These are phyloP conservation scores for Kluyveromyces siamensis DNA, from an alignment of 805 yeast genomes.

Conservation along the genomic window DNA sequence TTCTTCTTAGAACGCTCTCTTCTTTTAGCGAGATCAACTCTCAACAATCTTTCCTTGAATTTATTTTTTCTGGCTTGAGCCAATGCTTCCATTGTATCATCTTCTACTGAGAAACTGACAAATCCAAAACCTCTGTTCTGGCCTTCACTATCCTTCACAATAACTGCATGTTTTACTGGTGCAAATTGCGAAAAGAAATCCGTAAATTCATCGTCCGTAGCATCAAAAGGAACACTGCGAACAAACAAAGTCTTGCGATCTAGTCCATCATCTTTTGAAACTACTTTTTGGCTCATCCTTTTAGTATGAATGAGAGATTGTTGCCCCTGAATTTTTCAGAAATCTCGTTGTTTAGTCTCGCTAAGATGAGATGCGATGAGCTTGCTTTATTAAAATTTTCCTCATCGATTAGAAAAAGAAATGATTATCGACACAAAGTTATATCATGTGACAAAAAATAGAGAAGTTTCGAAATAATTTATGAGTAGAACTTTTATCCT, in stretches of 20 bases:
- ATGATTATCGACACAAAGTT: slow-evolving; percentile 6
- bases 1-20: slow-evolving; percentile 60
- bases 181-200: slow-evolving; percentile 85
- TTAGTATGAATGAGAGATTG: neutral
- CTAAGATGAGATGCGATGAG: slow-evolving; percentile 19
- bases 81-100: slow-evolving; percentile 74
- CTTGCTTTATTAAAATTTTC: slow-evolving; percentile 3
- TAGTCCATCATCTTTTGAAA: slow-evolving; percentile 19
- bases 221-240: slow-evolving; percentile 71
- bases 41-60: slow-evolving; percentile 55
- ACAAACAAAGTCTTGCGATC: slow-evolving; percentile 65
- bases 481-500: no score
- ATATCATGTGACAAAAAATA: neutral
- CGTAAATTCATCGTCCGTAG: slow-evolving; percentile 72
- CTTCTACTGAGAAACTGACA: slow-evolving; percentile 78
- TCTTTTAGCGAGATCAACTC: slow-evolving; percentile 85
- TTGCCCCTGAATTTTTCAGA: neutral
- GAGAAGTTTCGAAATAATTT: no score
- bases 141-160: slow-evolving; percentile 70
- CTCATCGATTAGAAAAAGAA: slow-evolving; percentile 9
- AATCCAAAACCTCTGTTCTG: slow-evolving; percentile 92
- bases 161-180: slow-evolving; percentile 91
- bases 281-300: neutral
- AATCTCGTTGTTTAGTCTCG: neutral
- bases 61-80: slow-evolving; percentile 55